Evolutionary conservation across 805 yeast species (phyloP).

Genomic region (Starmera amethionina): DNA sequence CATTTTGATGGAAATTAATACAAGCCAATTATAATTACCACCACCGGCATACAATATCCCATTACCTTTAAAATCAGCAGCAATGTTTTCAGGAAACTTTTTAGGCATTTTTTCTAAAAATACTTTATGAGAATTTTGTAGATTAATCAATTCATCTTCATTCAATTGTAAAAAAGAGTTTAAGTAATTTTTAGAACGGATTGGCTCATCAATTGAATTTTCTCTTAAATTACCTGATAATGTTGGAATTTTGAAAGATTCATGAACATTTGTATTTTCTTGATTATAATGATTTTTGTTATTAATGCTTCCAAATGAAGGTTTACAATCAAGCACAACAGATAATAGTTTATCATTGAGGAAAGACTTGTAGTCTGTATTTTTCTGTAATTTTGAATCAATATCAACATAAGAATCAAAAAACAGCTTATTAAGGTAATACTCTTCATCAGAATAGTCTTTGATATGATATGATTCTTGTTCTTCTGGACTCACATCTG

Average conservation of each 20-base stretch:
- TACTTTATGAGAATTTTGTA: constrained; percentile 13
- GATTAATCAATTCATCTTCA: constrained; percentile 6
- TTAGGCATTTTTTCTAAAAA: constrained; percentile 26
- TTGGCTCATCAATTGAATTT: constrained; percentile 13
- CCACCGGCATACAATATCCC: constrained; percentile 76
- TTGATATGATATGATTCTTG: neutral
- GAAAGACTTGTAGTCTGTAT: constrained; percentile 8
- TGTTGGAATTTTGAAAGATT: constrained; percentile 15
- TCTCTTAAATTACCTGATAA: constrained; percentile 16
- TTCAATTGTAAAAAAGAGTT: constrained; percentile 9
- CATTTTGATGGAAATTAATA: constrained; percentile 40
- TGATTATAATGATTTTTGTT: constrained; percentile 15
- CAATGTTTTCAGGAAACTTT: constrained; percentile 27
- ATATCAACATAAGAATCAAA: constrained; percentile 7
- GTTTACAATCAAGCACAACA: constrained; percentile 8
- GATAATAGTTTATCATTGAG: constrained; percentile 9
- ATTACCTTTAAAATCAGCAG: constrained; percentile 29
- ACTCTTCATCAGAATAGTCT: constrained; percentile 9
- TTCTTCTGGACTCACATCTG: neutral
- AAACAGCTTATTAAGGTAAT: constrained; percentile 9
- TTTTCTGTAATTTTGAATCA: constrained; percentile 6
- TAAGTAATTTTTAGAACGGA: constrained; percentile 15
- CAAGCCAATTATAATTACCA: constrained; percentile 56
- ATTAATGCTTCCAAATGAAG: constrained; percentile 10
- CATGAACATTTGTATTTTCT: constrained; percentile 6